Conservation (phyloP, 306 rosid species). For the Begonia peltatifolia region DNA sequence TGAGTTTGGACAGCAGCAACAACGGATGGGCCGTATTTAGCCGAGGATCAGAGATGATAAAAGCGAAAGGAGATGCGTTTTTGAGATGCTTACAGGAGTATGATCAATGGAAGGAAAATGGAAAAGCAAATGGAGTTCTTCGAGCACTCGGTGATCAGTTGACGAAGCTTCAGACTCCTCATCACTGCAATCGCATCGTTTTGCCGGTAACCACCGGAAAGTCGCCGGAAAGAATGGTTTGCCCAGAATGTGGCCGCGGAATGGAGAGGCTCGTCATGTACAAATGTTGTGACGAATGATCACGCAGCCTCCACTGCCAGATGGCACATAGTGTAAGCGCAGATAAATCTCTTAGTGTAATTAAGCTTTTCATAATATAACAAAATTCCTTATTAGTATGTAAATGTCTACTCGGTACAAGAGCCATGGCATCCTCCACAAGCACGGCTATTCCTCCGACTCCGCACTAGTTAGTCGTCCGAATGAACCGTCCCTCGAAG, state of each 20-base stretch:
- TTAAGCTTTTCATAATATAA: no score
- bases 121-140: slow-evolving; percentile 21
- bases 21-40: slow-evolving; percentile 34
- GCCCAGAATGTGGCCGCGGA: slow-evolving; percentile 72
- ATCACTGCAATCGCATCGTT: slow-evolving; percentile 62
- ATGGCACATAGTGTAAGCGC: no score
- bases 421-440: no score
- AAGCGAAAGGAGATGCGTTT: slow-evolving; percentile 45
- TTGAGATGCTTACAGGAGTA: slow-evolving; percentile 19
- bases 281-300: slow-evolving; percentile 54
- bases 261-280: slow-evolving; percentile 83
- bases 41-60: slow-evolving; percentile 24
- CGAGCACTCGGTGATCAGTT: slow-evolving; percentile 24
- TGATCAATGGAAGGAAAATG: slow-evolving; percentile 24
- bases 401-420: no score
- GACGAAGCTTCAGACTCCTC: slow-evolving; percentile 30
- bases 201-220: slow-evolving; percentile 53
- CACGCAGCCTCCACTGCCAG: no score
- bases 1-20: slow-evolving; percentile 28
- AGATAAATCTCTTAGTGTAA: no score
- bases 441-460: no score
- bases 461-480: no score
- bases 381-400: no score
- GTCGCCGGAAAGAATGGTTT: slow-evolving; percentile 50
- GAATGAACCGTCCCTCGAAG: no score